Evolutionary conservation across 441 rosid genomes (phyloP).

Genomic region (Isatis lusitanica): DNA sequence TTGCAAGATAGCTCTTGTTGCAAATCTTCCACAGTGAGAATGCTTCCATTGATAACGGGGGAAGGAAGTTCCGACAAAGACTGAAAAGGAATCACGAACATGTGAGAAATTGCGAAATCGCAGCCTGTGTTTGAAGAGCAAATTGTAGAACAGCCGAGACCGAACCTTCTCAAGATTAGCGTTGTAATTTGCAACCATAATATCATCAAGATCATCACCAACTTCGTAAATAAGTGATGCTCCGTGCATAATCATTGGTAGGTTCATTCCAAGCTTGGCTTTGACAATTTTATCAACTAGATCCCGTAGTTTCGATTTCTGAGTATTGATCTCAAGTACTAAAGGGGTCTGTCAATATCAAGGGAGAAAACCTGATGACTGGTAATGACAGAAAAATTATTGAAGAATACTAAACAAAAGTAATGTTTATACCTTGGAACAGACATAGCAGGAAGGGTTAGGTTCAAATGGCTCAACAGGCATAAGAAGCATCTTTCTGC

Average conservation of each 20-base stretch:
- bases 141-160: slow-evolving; percentile 1
- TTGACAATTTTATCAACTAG: slow-evolving; percentile 88
- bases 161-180: slow-evolving; percentile 93
- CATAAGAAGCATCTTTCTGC: slow-evolving; percentile 88
- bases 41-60: slow-evolving; percentile 70
- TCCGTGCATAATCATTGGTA: slow-evolving; percentile 83
- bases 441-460: slow-evolving; percentile 87
- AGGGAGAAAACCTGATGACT: slow-evolving; percentile 19
- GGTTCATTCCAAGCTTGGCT: slow-evolving; percentile 94
- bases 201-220: slow-evolving; percentile 94
- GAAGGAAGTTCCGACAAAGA: slow-evolving; percentile 77
- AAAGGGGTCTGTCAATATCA: slow-evolving; percentile 66
- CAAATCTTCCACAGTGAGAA: slow-evolving; percentile 82
- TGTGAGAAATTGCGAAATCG: slow-evolving; percentile 13
- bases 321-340: slow-evolving; percentile 79
- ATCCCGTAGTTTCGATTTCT: slow-evolving; percentile 74
- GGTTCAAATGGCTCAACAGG: slow-evolving; percentile 94
- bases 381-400: slow-evolving; percentile 10
- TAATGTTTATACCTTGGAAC: slow-evolving; percentile 71
- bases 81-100: slow-evolving; percentile 40
- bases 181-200: slow-evolving; percentile 71
- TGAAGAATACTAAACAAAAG: slow-evolving; percentile 12
- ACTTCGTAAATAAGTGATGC: slow-evolving; percentile 83
- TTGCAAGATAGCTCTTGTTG: slow-evolving; percentile 86
- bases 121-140: slow-evolving; percentile 4